Percentiles rank a stretch among this genome's conserved stretches.
Conservation (phyloP, 768 basidiomycete species). For the Suillus clintonianus region DNA sequence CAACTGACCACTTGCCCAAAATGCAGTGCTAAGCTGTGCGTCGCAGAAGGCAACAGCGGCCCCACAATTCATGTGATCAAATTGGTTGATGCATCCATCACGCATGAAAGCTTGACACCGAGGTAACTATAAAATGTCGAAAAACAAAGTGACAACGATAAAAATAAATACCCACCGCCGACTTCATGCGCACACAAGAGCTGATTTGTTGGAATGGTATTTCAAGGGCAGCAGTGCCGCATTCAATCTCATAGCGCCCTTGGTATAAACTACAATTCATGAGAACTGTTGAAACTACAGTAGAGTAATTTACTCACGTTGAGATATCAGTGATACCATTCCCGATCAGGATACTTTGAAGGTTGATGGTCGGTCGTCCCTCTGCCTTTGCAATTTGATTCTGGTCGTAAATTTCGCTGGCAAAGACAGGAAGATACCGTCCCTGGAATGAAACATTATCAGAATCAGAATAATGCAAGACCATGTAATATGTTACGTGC, state of each 20-base stretch:
- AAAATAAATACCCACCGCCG: conserved; percentile 41
- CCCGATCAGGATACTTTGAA: conserved; percentile 74
- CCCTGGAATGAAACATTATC: conserved; percentile 43
- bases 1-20: conserved; percentile 38
- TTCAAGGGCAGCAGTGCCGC: conserved; percentile 51
- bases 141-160: conserved; percentile 2
- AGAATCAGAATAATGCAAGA: neutral
- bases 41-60: conserved; percentile 71
- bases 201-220: conserved; percentile 49
- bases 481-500: conserved; percentile 39
- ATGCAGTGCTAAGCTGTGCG: conserved; percentile 47
- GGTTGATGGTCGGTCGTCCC: conserved; percentile 58
- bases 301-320: conserved; percentile 35
- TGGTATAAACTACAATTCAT: conserved; percentile 33
- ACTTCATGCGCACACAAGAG: conserved; percentile 52
- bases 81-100: conserved; percentile 60
- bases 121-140: conserved; percentile 49
- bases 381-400: conserved; percentile 54
- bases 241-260: conserved; percentile 51
- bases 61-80: conserved; percentile 68
- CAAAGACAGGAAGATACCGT: conserved; percentile 73
- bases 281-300: neutral
- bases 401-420: conserved; percentile 74
- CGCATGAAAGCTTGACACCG: conserved; percentile 62
- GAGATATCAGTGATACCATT: conserved; percentile 64